A percentile compares a stretch with the other conserved stretches of the same genome.
Evolutionary conservation across 441 rosid genomes (phyloP).

Genomic region (Biscutella laevigata): DNA sequence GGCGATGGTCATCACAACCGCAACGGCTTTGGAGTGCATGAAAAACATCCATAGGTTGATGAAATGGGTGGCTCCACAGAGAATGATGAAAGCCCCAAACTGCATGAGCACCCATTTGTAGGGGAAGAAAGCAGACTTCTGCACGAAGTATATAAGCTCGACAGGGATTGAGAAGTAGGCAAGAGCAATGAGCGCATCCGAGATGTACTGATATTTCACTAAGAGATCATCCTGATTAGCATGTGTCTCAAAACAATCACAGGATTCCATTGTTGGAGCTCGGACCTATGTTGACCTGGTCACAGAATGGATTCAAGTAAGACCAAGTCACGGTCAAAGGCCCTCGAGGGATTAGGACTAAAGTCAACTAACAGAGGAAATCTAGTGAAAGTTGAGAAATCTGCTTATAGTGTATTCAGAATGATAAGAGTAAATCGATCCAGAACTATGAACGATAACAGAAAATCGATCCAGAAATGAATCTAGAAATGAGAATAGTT

Average conservation of each 20-base stretch:
- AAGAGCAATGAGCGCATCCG: conserved; percentile 73
- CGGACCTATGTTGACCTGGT: conserved; percentile 27
- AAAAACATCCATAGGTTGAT: conserved; percentile 78
- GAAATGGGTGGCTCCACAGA: conserved; percentile 92
- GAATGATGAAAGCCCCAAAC: conserved; percentile 88
- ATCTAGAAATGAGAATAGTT: not conserved
- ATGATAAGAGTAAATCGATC: not conserved
- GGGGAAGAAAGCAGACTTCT: conserved; percentile 82
- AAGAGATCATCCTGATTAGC: conserved; percentile 70
- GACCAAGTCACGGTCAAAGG: not conserved
- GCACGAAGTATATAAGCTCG: conserved; percentile 84
- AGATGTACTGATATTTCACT: conserved; percentile 81
- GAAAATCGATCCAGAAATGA: no score
- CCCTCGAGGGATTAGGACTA: conserved; percentile 4
- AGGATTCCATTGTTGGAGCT: conserved; percentile 50
- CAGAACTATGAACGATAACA: no score
- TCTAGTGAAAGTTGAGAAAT: not conserved
- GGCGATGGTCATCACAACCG: conserved; percentile 69
- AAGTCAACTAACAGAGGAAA: not conserved
- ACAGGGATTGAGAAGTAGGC: conserved; percentile 93
- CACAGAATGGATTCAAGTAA: not conserved
- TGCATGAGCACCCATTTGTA: conserved; percentile 97
- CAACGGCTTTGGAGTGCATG: conserved; percentile 74
- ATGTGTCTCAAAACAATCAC: conserved; percentile 71
- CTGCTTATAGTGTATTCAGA: no score